Evolutionary conservation across 345 rosid genomes (phyloP).

Genomic region (Salix suchowensis): DNA sequence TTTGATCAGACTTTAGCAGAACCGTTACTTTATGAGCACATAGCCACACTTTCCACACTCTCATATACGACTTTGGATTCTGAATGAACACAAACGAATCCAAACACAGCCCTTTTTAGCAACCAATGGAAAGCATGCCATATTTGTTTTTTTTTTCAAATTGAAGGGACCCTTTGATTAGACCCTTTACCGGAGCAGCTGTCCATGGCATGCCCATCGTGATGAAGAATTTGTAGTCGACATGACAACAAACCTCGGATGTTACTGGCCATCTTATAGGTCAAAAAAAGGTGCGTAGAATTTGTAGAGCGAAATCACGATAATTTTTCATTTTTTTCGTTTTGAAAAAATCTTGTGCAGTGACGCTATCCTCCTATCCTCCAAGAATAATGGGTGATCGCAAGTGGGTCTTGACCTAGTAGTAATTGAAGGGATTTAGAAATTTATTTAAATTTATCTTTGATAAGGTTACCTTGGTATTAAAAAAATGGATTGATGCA

Average conservation of each 20-base stretch:
- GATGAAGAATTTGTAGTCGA: neutral
- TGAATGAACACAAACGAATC: neutral
- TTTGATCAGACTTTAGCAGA: neutral
- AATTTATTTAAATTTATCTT: too few relatives aligned
- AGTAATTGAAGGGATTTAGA: too few relatives aligned
- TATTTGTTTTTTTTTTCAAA: too few relatives aligned
- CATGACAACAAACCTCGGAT: neutral
- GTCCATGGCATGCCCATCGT: neutral
- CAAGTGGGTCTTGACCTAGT: too few relatives aligned
- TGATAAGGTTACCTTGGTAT: too few relatives aligned
- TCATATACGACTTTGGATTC: neutral
- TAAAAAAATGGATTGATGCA: too few relatives aligned
- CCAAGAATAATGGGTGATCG: too few relatives aligned
- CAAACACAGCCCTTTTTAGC: neutral
- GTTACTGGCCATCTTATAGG: neutral
- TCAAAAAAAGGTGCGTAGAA: too few relatives aligned
- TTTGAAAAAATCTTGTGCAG: too few relatives aligned
- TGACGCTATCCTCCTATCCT: too few relatives aligned
- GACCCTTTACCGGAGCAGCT: neutral
- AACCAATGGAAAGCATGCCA: neutral
- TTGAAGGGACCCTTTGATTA: neutral
- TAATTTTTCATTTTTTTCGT: too few relatives aligned
- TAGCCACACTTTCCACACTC: neutral
- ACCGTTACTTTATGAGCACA: neutral
- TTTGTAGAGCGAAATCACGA: neutral